Conservation (phyloP, 1,139 yeast species). For the Yamadazyma mexicana region DNA sequence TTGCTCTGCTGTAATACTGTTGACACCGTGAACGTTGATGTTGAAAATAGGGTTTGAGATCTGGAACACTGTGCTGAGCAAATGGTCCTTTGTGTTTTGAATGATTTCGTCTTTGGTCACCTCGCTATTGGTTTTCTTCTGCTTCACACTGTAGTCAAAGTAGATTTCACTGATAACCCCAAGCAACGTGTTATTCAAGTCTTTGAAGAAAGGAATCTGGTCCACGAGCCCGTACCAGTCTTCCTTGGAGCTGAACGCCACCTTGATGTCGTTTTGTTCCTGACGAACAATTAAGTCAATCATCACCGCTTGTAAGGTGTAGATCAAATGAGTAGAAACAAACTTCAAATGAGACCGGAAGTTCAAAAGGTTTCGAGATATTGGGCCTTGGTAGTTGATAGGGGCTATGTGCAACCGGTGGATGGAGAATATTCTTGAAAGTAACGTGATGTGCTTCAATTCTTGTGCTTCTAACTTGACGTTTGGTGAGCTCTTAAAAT, state of each 20-base stretch:
- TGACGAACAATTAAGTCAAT: slow-evolving; percentile 54
- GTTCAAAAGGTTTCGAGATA: slow-evolving; percentile 60
- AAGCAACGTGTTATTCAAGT: slow-evolving; percentile 44
- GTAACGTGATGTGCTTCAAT: slow-evolving; percentile 41
- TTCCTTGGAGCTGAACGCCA: slow-evolving; percentile 35
- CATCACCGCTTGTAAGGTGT: slow-evolving; percentile 54
- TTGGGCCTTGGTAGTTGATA: slow-evolving; percentile 66
- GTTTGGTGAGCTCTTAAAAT: slow-evolving; percentile 29
- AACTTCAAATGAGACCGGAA: slow-evolving; percentile 68
- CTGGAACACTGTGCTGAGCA: slow-evolving; percentile 40
- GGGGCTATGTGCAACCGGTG: slow-evolving; percentile 55
- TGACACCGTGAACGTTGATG: slow-evolving; percentile 44
- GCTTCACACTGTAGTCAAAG: slow-evolving; percentile 38
- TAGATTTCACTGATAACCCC: slow-evolving; percentile 47
- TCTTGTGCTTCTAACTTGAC: slow-evolving; percentile 34
- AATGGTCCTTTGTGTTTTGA: slow-evolving; percentile 32
- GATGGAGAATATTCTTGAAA: slow-evolving; percentile 61
- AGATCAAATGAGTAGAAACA: slow-evolving; percentile 51
- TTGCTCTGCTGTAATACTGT: slow-evolving; percentile 37
- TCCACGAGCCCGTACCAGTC: slow-evolving; percentile 61
- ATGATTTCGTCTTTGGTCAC: slow-evolving; percentile 28
- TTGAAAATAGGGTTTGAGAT: slow-evolving; percentile 40
- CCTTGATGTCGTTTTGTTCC: slow-evolving; percentile 46
- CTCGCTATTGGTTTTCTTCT: slow-evolving; percentile 23
- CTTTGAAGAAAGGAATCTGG: slow-evolving; percentile 61